Base-by-base conservation (phyloP, 1,284 basidiomycete genomes). In the Leccinum griseonigrum region DNA sequence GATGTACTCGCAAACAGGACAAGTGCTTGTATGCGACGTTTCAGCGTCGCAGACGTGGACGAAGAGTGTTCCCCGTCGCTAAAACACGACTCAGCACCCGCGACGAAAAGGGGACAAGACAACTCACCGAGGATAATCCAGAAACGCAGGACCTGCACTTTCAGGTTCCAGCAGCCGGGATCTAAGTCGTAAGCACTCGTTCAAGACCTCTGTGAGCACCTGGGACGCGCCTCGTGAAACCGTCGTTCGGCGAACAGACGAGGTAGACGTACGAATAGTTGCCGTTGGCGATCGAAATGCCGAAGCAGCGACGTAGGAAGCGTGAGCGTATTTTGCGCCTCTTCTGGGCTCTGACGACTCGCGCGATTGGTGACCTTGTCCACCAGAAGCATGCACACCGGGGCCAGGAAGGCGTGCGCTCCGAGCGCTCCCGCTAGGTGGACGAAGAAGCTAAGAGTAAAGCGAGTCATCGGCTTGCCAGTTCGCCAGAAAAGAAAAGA, bases 351-450 rank as follows among this genome's bases (percentile, higher is more conserved):
- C 73, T 94, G 91, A 58, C 88, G 83, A 54, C 84, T 81, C 43
- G 89, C 82, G 56, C 89, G 88, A 69, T 86, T 90, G 5, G 87
- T 83, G 2, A 83, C 81, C 64, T 91, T 92, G 69, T 97, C 94
- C 1, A 95, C 82, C 11, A 98, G 81, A 1, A 98, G 84, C 87
- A 98, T 92, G 65, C 84, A 87, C 8, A 97, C 77, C 0, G 95
- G 91, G 0, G 92, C 83, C 46, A 97, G 79, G 79, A 96, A 99
- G 56, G 95, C 88, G 10, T 83, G 78, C 2, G 90, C 78, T 9
- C 94, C 95, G 10, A 99, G 83, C 2, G 92, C 90, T 62, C 94
- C 88, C 38, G 94, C 85, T n/a, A 99, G 83, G 71, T 97, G 93
- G 3, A 87, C 82, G 77, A 97, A 98, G 78, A 99, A 96, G 61